Evolutionary conservation across 352 stramenopile species (phyloP), one percentile per base, ranked within the genome.

Genomic region (Pythium phragmiticola): DNA sequence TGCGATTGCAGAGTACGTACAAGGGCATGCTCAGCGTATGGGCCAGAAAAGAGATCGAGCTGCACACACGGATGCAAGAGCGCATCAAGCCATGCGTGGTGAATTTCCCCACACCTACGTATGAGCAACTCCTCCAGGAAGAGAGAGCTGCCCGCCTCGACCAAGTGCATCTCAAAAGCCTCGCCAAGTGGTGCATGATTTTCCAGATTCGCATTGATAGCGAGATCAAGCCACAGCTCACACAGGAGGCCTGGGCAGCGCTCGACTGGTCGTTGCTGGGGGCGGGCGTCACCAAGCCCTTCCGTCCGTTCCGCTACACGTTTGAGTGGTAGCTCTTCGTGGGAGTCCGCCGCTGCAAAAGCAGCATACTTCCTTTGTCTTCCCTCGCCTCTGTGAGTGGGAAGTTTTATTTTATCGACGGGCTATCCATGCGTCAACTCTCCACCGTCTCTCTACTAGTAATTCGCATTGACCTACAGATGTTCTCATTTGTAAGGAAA

Each of bases 261-360:
- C 17, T 62, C 8, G 52, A 68, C 26, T 19, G 28, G 16, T 37
- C 39, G 8, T 7, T 62, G 3, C 60, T 68, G 1, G 60, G 60
- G 4, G 19, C 60, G 0, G 23, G 52, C 53, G 37, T 53, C 21
- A 43, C 43, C 43, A 61, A 68, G 13, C 60, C 52, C 1, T 68
- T 52, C n/a, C 53, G 54, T 33, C 60, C 60, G 34, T 57, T 62
- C 9, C 23, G 7, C 33, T 48, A 57, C 36, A 28, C 47, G 12
- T 68, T 68, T 45, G n/a, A 68, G 28, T 66, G 60, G 60, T 61
- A 33, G 48, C 7, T 42, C 37, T 12, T 42, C 36, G 21, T 1
- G 21, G 13, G 36, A 8, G 36, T 41, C 13, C 36, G 36, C 21
- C 21, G 21, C 1, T 21, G 21, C 21, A 21, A 21, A 21, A 21